phyloP scores from a whole-genome alignment of 768 basidiomycete species.

The Rhodosporidiobolus sp. region DNA sequence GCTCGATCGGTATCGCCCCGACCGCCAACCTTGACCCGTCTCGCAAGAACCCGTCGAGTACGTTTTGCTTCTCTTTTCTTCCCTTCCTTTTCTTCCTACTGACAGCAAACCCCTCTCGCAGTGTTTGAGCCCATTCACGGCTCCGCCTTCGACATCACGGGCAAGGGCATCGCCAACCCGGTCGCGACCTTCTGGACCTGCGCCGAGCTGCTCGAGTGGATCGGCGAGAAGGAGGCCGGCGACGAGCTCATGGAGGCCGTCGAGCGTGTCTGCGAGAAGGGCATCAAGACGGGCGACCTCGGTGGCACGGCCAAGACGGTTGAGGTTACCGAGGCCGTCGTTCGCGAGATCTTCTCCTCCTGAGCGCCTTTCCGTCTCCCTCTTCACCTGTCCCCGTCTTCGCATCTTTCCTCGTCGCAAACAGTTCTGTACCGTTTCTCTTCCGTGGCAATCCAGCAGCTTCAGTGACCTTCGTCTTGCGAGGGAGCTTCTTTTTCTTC shows the following conservation, averaged over 20 bases:
- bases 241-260: slow-evolving; percentile 58
- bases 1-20: slow-evolving; percentile 60
- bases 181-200: slow-evolving; percentile 56
- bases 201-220: slow-evolving; percentile 57
- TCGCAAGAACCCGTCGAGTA: slow-evolving; percentile 51
- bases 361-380: no score
- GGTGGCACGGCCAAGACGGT: slow-evolving; percentile 69
- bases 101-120: neutral
- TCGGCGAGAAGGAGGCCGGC: slow-evolving; percentile 53
- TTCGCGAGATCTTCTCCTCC: slow-evolving; percentile 44
- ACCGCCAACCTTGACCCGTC: slow-evolving; percentile 57
- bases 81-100: neutral
- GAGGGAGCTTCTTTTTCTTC: no score
- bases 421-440: no score
- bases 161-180: slow-evolving; percentile 56
- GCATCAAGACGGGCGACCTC: slow-evolving; percentile 76
- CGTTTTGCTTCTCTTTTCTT: neutral
- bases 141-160: slow-evolving; percentile 60
- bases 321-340: slow-evolving; percentile 75
- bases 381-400: no score
- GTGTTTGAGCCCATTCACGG: slow-evolving; percentile 62
- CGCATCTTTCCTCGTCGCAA: no score
- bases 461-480: no score
- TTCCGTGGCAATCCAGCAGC: no score
- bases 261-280: slow-evolving; percentile 75